phyloP scores from a whole-genome alignment of 2,329 filamentous ascomycete genomes.

The Sordariomycetes sp. region DNA sequence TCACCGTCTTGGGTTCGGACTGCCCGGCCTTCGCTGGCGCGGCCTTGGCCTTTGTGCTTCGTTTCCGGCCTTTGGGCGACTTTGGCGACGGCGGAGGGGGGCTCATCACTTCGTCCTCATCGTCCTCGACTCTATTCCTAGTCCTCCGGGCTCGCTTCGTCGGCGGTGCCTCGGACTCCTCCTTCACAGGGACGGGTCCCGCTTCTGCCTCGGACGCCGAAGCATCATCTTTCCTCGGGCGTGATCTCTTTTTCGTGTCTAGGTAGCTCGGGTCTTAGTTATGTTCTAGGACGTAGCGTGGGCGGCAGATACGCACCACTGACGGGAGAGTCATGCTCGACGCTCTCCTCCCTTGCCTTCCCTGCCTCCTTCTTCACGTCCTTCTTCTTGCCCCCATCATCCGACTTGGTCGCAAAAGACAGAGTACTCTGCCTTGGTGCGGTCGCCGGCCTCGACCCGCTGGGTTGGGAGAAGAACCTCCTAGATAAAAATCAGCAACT shows the following conservation, averaged over 20 bases:
- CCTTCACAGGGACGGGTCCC: slow-evolving; percentile 29
- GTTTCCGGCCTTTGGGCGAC: slow-evolving; percentile 8
- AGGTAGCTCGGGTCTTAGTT: slow-evolving; percentile 6
- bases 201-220: slow-evolving; percentile 16
- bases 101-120: slow-evolving; percentile 31
- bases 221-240: slow-evolving; percentile 10
- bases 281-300: background rate
- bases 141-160: slow-evolving; percentile 43
- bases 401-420: slow-evolving; percentile 56
- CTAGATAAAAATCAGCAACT: slow-evolving; percentile 34
- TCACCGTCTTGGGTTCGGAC: slow-evolving; percentile 15
- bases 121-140: slow-evolving; percentile 38
- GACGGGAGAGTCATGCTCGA: slow-evolving; percentile 11
- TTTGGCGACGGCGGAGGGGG: slow-evolving; percentile 4
- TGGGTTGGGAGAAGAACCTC: slow-evolving; percentile 67
- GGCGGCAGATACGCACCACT: slow-evolving; percentile 20
- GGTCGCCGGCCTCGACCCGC: slow-evolving; percentile 41
- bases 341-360: slow-evolving; percentile 14
- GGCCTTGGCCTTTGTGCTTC: slow-evolving; percentile 10
- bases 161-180: slow-evolving; percentile 48
- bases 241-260: slow-evolving; percentile 9
- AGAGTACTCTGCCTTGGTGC: slow-evolving; percentile 69
- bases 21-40: slow-evolving; percentile 7
- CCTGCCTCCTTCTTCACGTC: slow-evolving; percentile 18
- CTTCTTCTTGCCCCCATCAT: slow-evolving; percentile 17